phyloP scores from a whole-genome alignment of 2,329 filamentous ascomycete species.

The Trichoderma guizhouense region DNA sequence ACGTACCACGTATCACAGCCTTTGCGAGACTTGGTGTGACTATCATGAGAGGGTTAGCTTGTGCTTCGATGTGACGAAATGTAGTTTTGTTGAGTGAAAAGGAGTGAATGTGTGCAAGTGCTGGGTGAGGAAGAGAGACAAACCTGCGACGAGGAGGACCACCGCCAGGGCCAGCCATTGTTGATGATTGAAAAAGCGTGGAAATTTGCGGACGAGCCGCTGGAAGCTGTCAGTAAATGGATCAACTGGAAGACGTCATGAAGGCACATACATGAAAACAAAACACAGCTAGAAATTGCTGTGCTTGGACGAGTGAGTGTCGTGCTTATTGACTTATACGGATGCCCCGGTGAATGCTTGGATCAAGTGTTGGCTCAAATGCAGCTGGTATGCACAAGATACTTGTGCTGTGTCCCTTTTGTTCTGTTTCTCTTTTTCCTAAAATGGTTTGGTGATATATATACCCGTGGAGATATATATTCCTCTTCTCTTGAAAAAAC shows the following conservation, averaged over 20 bases:
- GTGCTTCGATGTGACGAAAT: background rate
- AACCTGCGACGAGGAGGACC: conserved; percentile 77
- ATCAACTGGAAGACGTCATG: background rate
- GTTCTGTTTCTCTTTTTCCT: background rate
- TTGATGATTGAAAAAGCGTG: conserved; percentile 33
- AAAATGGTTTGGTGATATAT: background rate
- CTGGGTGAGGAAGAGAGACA: conserved; percentile 26
- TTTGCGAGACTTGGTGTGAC: conserved; percentile 98
- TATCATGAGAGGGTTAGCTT: conserved; percentile 36
- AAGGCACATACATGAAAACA: conserved; percentile 28
- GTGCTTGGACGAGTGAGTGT: conserved; percentile 39
- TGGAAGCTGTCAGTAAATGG: background rate
- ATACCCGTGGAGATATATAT: background rate
- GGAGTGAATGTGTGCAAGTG: background rate
- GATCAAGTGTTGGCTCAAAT: background rate
- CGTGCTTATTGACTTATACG: background rate
- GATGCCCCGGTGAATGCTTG: background rate
- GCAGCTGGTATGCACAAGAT: background rate
- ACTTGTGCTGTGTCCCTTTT: background rate
- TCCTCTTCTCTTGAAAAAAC: conserved; percentile 22
- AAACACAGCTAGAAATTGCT: conserved; percentile 30
- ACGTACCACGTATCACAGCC: conserved; percentile 86
- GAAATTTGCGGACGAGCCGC: conserved; percentile 32
- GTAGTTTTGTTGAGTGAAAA: background rate
- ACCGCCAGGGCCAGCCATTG: conserved; percentile 92